Evolutionary conservation across 495 filamentous ascomycete genomes (phyloP), one percentile per base, ranked within the genome.

Genomic region (Tuber umbilicatum): DNA sequence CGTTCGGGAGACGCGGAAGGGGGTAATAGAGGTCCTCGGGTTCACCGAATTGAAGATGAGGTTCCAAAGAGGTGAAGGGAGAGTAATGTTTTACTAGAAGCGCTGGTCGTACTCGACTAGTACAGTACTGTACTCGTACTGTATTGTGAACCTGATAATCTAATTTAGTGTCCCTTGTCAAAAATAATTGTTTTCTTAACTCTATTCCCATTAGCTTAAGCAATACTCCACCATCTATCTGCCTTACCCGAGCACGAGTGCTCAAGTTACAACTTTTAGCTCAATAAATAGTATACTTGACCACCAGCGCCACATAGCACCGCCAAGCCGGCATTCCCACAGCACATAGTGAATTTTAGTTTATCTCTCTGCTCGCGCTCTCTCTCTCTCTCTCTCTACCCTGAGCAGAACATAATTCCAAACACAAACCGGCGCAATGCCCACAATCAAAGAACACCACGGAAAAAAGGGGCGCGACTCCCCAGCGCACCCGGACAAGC

Each of bases 1-100:
- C 76, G 97, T 97, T 91, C 91, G 90, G 78, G 95, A 99, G 72
- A 93, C 91, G 3, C 90, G 91, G 83, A 74, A 75, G 69, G 74
- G 71, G 43, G 40, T 83, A 17, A 75, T 80, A 69, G 80, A 82
- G 37, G 67, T 81, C n/a, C 60, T 83, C 27, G 74, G 76, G 42
- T 70, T 79, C 31, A 45, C 74, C 2, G 71, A 67, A 27, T 39
- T 79, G 21, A 81, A 77, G 40, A 50, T 38, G 3, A 42, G 79
- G 27, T 72, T 79, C 21, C 50, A 79, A 1, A 70, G 70, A 5
- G 76, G 74, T 5, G 69, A 68, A 31, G 45, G 72, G 31, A 78
- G 74, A 71, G 69, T 79, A 50, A 12, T 79, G n/a, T 79, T 79
- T 70, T 79, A 78, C 37, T 79, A 79, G 39, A 67, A 21, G 35